Percentiles rank a stretch among this genome's conserved stretches.
Evolutionary conservation across 2,329 filamentous ascomycete species (phyloP).

Genomic region (Pseudopyricularia javanii): DNA sequence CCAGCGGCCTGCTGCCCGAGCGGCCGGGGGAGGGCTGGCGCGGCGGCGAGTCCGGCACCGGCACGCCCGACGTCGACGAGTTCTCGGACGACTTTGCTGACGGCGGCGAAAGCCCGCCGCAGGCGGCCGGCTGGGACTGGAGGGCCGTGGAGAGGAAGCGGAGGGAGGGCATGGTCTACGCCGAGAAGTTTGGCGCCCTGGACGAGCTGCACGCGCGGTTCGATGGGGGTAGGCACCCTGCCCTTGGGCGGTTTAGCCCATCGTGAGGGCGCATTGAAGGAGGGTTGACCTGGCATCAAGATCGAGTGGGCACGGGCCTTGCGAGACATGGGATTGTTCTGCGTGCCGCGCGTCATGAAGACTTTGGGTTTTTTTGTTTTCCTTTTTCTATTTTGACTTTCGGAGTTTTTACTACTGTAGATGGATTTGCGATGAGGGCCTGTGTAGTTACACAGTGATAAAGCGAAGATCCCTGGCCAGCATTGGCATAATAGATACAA

Average conservation of each 20-base stretch:
- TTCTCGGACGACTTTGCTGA: constrained; percentile 24
- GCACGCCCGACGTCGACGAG: constrained; percentile 19
- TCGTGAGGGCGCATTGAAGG: no score
- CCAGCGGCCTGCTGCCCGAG: constrained; percentile 62
- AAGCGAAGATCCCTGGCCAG: no score
- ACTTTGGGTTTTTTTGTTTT: no score
- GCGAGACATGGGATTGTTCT: no score
- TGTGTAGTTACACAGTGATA: no score
- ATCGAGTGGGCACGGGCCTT: no score
- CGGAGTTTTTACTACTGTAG: no score
- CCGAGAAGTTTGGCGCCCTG: constrained; percentile 41
- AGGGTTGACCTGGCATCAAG: background rate
- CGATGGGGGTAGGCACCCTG: constrained; percentile 38
- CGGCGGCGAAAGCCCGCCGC: no score
- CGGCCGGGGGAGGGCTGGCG: constrained; percentile 55
- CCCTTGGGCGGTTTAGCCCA: constrained; percentile 31
- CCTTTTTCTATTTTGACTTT: no score
- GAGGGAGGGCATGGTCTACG: constrained; percentile 40
- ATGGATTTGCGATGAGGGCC: no score
- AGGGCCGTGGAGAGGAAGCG: constrained; percentile 41
- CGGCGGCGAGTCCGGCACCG: constrained; percentile 21
- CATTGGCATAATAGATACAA: no score
- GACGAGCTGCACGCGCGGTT: constrained; percentile 41
- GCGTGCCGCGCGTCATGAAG: no score
- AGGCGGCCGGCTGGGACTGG: constrained; percentile 48